phyloP scores from a whole-genome alignment of 148 eudicot species.

The Rhododendron mucronatum region DNA sequence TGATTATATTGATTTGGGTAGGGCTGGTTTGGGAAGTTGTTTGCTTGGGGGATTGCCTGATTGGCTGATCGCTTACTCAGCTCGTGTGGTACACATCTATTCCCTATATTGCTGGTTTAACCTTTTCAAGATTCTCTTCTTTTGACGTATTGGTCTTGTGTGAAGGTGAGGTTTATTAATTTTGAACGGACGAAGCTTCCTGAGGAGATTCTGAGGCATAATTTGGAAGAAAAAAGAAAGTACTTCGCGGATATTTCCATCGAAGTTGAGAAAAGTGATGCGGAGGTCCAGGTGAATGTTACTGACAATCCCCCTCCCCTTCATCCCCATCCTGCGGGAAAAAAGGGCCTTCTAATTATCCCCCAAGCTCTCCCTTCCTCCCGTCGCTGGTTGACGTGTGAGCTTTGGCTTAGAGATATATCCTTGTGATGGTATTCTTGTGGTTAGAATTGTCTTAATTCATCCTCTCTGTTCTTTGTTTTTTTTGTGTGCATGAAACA shows the following conservation, averaged over 20 bases:
- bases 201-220: constrained; percentile 73
- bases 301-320: background rate
- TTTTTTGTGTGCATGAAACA: constrained; percentile 23
- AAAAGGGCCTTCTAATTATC: background rate
- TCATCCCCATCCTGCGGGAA: background rate
- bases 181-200: constrained; percentile 92
- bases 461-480: constrained; percentile 6
- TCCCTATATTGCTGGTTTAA: constrained; percentile 6
- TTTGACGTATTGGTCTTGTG: constrained; percentile 11
- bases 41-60: constrained; percentile 94
- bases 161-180: constrained; percentile 85
- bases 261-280: constrained; percentile 86
- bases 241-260: constrained; percentile 59
- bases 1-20: constrained; percentile 84
- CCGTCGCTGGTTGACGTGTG: background rate
- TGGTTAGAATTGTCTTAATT: background rate
- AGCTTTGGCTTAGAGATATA: background rate
- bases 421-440: background rate
- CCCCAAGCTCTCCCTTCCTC: background rate
- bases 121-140: background rate
- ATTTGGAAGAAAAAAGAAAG: constrained; percentile 84
- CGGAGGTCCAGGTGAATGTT: constrained; percentile 79
- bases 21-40: constrained; percentile 92
- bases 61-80: constrained; percentile 94
- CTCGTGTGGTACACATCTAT: constrained; percentile 62